phyloP scores from a whole-genome alignment of 2,329 filamentous ascomycete genomes.

The Seiridium cupressi region DNA sequence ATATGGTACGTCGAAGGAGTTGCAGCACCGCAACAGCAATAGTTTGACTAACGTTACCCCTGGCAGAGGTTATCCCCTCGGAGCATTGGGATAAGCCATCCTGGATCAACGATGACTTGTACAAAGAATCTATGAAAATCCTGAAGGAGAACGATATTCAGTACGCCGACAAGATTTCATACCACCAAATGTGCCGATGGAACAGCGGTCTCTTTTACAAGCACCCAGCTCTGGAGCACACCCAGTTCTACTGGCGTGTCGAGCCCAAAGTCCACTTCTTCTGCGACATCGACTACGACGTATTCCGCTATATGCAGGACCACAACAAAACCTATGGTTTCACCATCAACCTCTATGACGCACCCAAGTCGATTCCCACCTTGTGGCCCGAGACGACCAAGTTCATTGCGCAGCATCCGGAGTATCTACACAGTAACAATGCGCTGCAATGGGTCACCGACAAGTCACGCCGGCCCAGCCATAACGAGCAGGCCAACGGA shows the following conservation, averaged over 20 bases:
- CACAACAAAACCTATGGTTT: conserved; percentile 99
- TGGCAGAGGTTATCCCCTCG: conserved; percentile 77
- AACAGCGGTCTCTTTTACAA: conserved; percentile 98
- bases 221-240: conserved; percentile 79
- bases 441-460: conserved; percentile 88
- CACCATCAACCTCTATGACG: conserved; percentile 95
- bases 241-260: conserved; percentile 96
- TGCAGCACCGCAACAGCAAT: too few relatives aligned
- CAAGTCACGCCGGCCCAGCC: conserved; percentile 69
- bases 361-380: conserved; percentile 78
- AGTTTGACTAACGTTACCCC: conserved; percentile 10
- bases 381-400: conserved; percentile 96
- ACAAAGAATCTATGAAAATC: conserved; percentile 78
- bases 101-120: conserved; percentile 90
- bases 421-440: conserved; percentile 79
- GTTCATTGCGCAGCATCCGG: conserved; percentile 81
- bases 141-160: conserved; percentile 84
- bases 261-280: conserved; percentile 99
- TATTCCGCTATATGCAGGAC: conserved; percentile 97
- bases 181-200: conserved; percentile 99
- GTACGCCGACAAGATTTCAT: conserved; percentile 84
- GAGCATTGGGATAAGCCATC: conserved; percentile 91
- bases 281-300: conserved; percentile 97
- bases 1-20: conserved; percentile 59
- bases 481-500: conserved; percentile 79